Conservation (phyloP, 768 basidiomycete genomes). For the Kwoniella heveanensis region DNA sequence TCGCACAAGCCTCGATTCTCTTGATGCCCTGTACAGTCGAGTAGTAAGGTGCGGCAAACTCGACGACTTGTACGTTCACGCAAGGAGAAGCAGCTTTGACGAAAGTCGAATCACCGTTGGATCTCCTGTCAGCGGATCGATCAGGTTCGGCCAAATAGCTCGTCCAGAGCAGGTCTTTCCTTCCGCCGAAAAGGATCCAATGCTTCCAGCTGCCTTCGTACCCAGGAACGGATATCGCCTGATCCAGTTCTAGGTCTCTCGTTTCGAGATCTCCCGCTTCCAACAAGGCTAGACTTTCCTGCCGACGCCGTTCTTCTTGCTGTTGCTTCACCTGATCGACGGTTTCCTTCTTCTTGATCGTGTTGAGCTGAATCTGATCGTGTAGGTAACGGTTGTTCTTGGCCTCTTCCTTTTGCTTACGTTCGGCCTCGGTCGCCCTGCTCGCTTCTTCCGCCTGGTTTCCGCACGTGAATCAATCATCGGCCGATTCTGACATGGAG, state of each 20-base stretch:
- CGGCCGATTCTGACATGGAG: too few species aligned
- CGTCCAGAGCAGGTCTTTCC: slow-evolving; percentile 44
- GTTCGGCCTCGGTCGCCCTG: slow-evolving; percentile 26
- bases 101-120: slow-evolving; percentile 17
- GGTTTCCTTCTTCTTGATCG: slow-evolving; percentile 29
- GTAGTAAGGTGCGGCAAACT: slow-evolving; percentile 48
- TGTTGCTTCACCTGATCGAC: slow-evolving; percentile 31
- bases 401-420: slow-evolving; percentile 26
- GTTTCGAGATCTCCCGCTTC: slow-evolving; percentile 44
- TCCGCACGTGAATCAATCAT: too few species aligned
- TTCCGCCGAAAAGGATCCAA: slow-evolving; percentile 45
- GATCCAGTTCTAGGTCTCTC: slow-evolving; percentile 32
- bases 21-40: slow-evolving; percentile 42
- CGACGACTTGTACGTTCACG: slow-evolving; percentile 45
- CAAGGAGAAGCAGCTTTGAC: slow-evolving; percentile 34
- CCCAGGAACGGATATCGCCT: slow-evolving; percentile 34
- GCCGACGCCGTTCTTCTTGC: slow-evolving; percentile 32
- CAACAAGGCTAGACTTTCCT: slow-evolving; percentile 31
- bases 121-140: slow-evolving; percentile 3
- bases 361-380: slow-evolving; percentile 44
- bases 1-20: slow-evolving; percentile 42
- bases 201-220: slow-evolving; percentile 37
- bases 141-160: slow-evolving; percentile 48
- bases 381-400: slow-evolving; percentile 38
- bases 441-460: slow-evolving; percentile 44